phyloP scores from a whole-genome alignment of 768 basidiomycete genomes.

The Suillus americanus region DNA sequence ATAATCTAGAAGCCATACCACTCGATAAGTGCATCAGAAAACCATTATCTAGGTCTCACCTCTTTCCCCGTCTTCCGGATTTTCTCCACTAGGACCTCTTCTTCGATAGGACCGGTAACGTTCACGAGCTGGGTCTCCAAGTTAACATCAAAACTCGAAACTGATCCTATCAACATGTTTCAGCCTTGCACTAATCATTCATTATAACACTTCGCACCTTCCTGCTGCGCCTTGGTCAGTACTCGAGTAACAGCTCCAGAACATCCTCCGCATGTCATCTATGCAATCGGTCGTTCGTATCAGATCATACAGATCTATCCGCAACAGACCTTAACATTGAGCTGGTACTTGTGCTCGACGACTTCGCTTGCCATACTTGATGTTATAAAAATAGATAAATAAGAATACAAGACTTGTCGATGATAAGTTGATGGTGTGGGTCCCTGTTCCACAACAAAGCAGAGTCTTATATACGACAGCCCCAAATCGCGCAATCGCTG shows the following conservation, averaged over 20 bases:
- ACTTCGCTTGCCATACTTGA: background rate
- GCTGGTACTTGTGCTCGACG: slow-evolving; percentile 52
- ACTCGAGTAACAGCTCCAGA: slow-evolving; percentile 79
- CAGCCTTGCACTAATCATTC: slow-evolving; percentile 7
- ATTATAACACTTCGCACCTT: slow-evolving; percentile 22
- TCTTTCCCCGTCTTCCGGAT: slow-evolving; percentile 93
- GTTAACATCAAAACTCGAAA: slow-evolving; percentile 51
- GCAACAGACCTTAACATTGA: slow-evolving; percentile 72
- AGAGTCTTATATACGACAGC: slow-evolving; percentile 1
- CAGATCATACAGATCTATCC: background rate
- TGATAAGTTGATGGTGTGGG: background rate
- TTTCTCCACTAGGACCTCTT: slow-evolving; percentile 65
- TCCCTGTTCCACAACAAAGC: background rate
- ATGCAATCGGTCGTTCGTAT: slow-evolving; percentile 6
- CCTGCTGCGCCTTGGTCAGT: slow-evolving; percentile 61
- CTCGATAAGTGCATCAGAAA: background rate
- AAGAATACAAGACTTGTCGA: background rate
- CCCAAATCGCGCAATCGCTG: slow-evolving; percentile 9
- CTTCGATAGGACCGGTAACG: slow-evolving; percentile 59
- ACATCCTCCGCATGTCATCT: slow-evolving; percentile 91
- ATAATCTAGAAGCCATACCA: slow-evolving; percentile 29
- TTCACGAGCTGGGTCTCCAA: slow-evolving; percentile 73
- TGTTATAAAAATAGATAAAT: background rate
- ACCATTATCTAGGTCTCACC: slow-evolving; percentile 40
- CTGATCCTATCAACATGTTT: background rate